Percentiles rank a stretch among this genome's conserved stretches.
phyloP scores from a whole-genome alignment of 495 filamentous ascomycete species.

The Hyaloscypha hepaticicola region DNA sequence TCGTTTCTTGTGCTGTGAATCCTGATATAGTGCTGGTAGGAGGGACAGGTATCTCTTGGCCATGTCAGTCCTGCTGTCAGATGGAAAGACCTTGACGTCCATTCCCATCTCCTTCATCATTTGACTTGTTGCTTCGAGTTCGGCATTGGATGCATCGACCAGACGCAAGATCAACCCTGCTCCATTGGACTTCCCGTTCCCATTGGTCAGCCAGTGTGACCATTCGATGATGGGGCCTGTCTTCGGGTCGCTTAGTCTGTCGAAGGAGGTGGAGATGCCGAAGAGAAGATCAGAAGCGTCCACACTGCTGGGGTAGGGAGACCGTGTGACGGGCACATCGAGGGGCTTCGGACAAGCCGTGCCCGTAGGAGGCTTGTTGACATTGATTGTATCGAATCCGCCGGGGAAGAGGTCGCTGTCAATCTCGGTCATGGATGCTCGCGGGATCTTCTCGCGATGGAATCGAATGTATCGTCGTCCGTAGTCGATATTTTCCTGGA shows the following conservation, averaged over 20 bases:
- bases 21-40: constrained; percentile 26
- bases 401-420: constrained; percentile 44
- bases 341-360: constrained; percentile 47
- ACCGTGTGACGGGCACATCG: constrained; percentile 45
- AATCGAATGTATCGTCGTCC: constrained; percentile 50
- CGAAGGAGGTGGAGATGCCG: constrained; percentile 29
- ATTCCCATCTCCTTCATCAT: constrained; percentile 23
- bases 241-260: constrained; percentile 36
- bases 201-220: constrained; percentile 34
- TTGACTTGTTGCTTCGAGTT: constrained; percentile 17
- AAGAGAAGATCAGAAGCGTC: constrained; percentile 30
- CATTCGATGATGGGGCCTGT: constrained; percentile 26
- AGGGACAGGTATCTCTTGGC: constrained; percentile 30
- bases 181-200: constrained; percentile 42
- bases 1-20: constrained; percentile 15
- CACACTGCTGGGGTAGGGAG: constrained; percentile 45
- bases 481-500: constrained; percentile 51
- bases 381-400: constrained; percentile 43
- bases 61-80: constrained; percentile 28
- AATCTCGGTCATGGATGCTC: constrained; percentile 49
- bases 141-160: constrained; percentile 23
- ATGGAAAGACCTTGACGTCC: constrained; percentile 25
- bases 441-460: constrained; percentile 39
- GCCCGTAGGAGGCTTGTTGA: constrained; percentile 41
- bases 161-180: constrained; percentile 26